Base-by-base conservation (phyloP, 805 yeast species). In the Kluyveromyces wickerhamii region DNA sequence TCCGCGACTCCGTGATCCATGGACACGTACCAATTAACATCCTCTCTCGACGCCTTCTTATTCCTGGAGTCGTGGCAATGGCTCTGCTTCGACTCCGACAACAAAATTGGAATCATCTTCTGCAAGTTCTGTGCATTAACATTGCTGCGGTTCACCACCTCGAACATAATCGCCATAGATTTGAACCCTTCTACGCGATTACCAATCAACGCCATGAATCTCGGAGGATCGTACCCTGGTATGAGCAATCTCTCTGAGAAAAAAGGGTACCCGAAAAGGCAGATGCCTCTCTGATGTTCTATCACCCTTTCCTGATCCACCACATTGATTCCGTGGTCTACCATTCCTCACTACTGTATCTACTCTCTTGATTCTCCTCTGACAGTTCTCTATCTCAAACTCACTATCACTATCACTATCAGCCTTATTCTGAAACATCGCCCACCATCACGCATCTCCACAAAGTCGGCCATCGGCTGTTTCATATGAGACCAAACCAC, bases 41-140 rank as follows among this genome's bases (percentile, higher is more conserved):
- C 33, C 19, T 30, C 19, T n/a, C n/a, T n/a, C n/a, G n/a, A n/a
- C n/a, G n/a, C n/a, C n/a, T n/a, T n/a, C n/a, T n/a, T n/a, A 32
- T 63, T 54, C 89, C 83, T 79, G 39, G 78, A 66, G 2, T 80
- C 78, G 46, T 75, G 78, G 94, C 94, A 83, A 10, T 65, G 64
- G 86, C 27, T 36, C 12, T 21, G 26, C 19, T 30, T 14, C 3
- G 29, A 5, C 4, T 28, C 31, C 16, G 32, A 36, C 6, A 36
- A 20, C 8, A 35, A 38, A 16, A 29, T 25, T 17, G 33, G 33
- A 21, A 30, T 30, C 26, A 30, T 12, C 11, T 30, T 30, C 18
- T 6, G 33, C 26, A 30, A 21, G 16, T 21, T 20, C 14, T 4
- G 15, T 7, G 8, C 12, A 15, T 21, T 14, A 16, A 21, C 21